These are phyloP conservation scores for Myriosclerotinia curreyana DNA, from an alignment of 2,329 filamentous ascomycete species.

Conservation along the genomic window DNA sequence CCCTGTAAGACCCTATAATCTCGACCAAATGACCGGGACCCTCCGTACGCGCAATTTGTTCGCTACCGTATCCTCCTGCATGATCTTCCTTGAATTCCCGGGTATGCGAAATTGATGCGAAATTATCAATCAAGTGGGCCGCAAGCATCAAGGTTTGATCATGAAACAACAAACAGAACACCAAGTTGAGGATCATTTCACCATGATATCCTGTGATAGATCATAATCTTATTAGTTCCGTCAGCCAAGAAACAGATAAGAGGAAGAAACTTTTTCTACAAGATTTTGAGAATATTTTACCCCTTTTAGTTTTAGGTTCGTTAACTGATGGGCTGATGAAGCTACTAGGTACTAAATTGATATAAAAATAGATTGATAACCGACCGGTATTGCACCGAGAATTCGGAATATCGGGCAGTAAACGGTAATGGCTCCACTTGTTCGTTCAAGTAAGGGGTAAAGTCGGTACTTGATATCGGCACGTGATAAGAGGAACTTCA, in stretches of 20 bases:
- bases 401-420: background rate
- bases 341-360: too few relatives aligned
- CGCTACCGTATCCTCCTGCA: background rate
- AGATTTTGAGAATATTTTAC: background rate
- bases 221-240: background rate
- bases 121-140: background rate
- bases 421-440: background rate
- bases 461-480: background rate
- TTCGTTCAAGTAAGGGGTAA: background rate
- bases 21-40: too few relatives aligned
- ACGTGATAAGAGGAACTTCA: background rate
- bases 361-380: background rate
- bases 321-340: background rate
- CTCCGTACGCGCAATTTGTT: background rate
- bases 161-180: background rate
- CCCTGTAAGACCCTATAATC: too few relatives aligned
- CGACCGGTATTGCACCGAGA: background rate
- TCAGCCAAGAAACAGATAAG: background rate
- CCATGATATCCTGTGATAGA: background rate
- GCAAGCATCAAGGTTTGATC: background rate
- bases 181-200: background rate
- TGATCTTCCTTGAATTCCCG: background rate
- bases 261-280: background rate
- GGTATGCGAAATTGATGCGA: constrained; percentile 7
- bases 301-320: too few relatives aligned